A percentile compares a stretch with the other conserved stretches of the same genome.
These are phyloP conservation scores for Aspergillus chevalieri DNA, from an alignment of 2,329 filamentous ascomycete genomes.

Conservation along the genomic window DNA sequence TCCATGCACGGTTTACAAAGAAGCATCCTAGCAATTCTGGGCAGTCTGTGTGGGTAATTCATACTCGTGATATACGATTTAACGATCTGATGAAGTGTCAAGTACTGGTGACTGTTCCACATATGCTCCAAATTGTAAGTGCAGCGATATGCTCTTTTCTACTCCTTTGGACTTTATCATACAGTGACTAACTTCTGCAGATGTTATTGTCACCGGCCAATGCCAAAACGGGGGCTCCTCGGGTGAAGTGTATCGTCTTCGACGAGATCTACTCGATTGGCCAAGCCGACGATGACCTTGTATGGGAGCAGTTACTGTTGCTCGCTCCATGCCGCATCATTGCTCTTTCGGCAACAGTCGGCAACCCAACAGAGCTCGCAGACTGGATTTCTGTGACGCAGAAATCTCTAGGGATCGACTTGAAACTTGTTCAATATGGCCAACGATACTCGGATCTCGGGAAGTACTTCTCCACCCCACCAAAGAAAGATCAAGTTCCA, in stretches of 20 bases:
- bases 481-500: conserved; percentile 44
- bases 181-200: background rate
- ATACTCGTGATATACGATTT: conserved; percentile 68
- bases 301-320: conserved; percentile 73
- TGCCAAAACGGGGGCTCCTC: conserved; percentile 59
- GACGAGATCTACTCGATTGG: conserved; percentile 79
- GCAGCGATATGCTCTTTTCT: background rate
- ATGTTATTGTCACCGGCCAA: conserved; percentile 65
- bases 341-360: conserved; percentile 72
- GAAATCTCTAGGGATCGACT: conserved; percentile 54
- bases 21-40: conserved; percentile 49
- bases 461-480: conserved; percentile 63
- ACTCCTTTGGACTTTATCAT: background rate
- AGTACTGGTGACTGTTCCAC: conserved; percentile 69
- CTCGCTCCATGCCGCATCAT: conserved; percentile 71
- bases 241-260: conserved; percentile 71
- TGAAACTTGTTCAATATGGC: conserved; percentile 63
- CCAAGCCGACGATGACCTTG: conserved; percentile 65
- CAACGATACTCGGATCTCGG: conserved; percentile 70
- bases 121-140: conserved; percentile 62
- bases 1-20: conserved; percentile 69
- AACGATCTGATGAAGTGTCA: conserved; percentile 69
- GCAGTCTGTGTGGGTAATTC: conserved; percentile 71
- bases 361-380: conserved; percentile 65
- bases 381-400: conserved; percentile 63